Evolutionary conservation across 768 basidiomycete genomes (phyloP).

Genomic region (Dioszegia aurantiaca): DNA sequence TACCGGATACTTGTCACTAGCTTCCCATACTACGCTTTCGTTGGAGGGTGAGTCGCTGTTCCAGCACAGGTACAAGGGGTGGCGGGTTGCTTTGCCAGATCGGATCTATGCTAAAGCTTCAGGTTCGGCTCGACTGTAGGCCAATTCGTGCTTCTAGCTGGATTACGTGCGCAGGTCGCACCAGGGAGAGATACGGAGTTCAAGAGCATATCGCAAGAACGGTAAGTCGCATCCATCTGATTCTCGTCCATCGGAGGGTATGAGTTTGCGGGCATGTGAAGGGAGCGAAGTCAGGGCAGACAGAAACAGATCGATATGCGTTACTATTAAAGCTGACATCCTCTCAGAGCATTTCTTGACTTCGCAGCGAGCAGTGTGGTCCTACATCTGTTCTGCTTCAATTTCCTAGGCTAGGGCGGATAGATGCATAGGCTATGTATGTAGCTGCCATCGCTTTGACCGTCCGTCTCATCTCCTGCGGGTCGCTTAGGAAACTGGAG

Average conservation of each 20-base stretch:
- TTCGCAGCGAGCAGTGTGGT: slow-evolving; percentile 93
- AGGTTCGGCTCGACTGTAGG: slow-evolving; percentile 92
- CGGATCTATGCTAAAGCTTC: too few relatives aligned
- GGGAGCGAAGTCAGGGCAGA: too few relatives aligned
- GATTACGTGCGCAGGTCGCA: slow-evolving; percentile 86
- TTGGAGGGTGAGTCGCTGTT: slow-evolving; percentile 71
- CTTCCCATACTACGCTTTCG: slow-evolving; percentile 96
- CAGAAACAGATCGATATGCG: neutral
- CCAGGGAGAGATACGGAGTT: slow-evolving; percentile 60
- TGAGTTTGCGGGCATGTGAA: neutral
- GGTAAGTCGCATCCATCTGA: slow-evolving; percentile 59
- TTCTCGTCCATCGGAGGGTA: neutral
- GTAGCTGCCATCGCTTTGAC: neutral
- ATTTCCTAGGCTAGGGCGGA: slow-evolving; percentile 78
- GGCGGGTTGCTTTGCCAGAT: too few relatives aligned
- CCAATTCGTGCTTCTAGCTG: slow-evolving; percentile 93
- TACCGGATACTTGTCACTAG: slow-evolving; percentile 89
- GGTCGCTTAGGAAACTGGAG: too few relatives aligned
- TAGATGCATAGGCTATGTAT: neutral
- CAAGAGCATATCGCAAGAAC: slow-evolving; percentile 87
- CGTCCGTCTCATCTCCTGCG: neutral
- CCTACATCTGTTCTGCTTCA: slow-evolving; percentile 96
- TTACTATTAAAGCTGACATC: neutral
- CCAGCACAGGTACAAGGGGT: too few relatives aligned
- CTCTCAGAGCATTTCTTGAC: slow-evolving; percentile 91